These are phyloP conservation scores for Colletotrichum gigasporum DNA, from an alignment of 2,329 filamentous ascomycete species.

Conservation along the genomic window DNA sequence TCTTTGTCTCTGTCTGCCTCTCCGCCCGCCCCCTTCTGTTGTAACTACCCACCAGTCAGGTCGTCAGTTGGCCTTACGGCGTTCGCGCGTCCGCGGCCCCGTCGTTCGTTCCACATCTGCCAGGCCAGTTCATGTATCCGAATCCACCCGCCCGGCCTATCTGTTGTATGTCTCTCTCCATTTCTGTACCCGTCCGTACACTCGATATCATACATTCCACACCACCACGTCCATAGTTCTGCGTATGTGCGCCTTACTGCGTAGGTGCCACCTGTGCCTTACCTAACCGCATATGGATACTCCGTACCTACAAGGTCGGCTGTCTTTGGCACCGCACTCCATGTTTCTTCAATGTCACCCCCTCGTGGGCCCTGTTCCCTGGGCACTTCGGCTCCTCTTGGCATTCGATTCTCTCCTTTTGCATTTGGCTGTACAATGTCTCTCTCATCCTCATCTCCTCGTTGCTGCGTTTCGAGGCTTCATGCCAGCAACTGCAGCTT, in stretches of 20 bases:
- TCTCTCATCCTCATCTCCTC: too few species aligned
- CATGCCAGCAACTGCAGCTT: background rate
- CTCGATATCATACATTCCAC: background rate
- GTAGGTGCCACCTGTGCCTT: background rate
- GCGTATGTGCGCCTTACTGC: too few species aligned
- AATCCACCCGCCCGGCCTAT: too few species aligned
- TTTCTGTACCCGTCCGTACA: too few species aligned
- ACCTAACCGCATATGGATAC: background rate
- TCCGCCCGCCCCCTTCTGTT: background rate
- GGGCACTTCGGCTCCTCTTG: background rate
- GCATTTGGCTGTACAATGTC: too few species aligned
- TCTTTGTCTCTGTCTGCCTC: background rate
- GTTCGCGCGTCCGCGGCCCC: slow-evolving; percentile 4
- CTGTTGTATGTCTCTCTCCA: too few species aligned
- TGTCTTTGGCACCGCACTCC: background rate
- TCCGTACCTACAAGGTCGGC: background rate
- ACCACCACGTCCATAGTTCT: background rate
- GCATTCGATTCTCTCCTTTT: background rate
- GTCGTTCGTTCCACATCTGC: slow-evolving; percentile 13
- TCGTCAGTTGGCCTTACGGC: background rate
- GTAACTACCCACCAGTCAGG: too few species aligned
- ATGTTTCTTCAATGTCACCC: background rate
- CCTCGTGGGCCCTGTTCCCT: background rate
- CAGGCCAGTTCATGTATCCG: too few species aligned
- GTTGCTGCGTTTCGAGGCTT: background rate